Base-by-base conservation (phyloP, 305 asterid species). In the Fraxinus latifolia region DNA sequence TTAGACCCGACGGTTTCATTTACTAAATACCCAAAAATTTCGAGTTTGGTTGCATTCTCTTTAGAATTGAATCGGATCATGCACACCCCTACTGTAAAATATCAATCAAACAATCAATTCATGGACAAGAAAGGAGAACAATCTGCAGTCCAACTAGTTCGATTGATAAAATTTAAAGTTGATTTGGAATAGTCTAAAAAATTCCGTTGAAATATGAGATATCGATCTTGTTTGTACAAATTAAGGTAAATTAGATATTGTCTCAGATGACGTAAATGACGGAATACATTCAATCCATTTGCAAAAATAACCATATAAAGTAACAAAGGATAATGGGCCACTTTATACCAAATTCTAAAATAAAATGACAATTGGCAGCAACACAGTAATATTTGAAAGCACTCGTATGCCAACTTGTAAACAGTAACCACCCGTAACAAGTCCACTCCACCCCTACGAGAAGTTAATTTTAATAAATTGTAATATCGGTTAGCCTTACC, bases 41-140 rank as follows among this genome's bases (percentile, higher is more conserved):
- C 1, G 0, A 6, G 0, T 5, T 33, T 33, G 7, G 0, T 33
- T 33, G 7, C 1, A 0, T 32, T 32, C 5, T 33, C 7, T 4
- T 33, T 0, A 33, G 1, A 33, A 33, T 5, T 5, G 37, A 5
- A 33, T 0, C 37, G 37, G 0, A 33, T 5, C 1, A 33, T 33
- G 1, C 37, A 0, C 1, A 4, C 37, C 7, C 7, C 37, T 4
- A 33, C 5, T 67, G 72, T 36, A 27, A 27, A 25, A 77, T 79
- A 14, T 81, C 85, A 85, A 62, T 81, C 83, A 62, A 11, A 37
- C 71, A 27, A 68, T 68, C 74, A 68, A 67, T 67, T 27, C 37
- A n/a, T 4, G 7, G 19, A 8, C 74, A 55, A 55, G 27, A 55
- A 17, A 17, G 4, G 11, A 17, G 33, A 21, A 23, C 72, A 3